These are phyloP conservation scores for Aciculosporium take DNA, from an alignment of 2,329 filamentous ascomycete species.

Conservation along the genomic window DNA sequence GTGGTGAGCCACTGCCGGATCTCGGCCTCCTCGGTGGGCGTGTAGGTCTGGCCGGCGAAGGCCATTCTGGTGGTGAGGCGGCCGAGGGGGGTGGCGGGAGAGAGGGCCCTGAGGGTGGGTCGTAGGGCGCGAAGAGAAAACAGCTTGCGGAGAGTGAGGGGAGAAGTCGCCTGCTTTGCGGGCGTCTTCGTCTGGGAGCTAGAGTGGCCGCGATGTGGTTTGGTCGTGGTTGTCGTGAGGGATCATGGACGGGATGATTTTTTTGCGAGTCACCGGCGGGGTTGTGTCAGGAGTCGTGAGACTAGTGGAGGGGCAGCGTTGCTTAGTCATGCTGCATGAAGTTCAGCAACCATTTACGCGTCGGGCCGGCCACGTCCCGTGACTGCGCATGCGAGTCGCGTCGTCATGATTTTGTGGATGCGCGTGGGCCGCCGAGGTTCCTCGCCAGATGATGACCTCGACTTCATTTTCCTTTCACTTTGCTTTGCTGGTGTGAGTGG, in stretches of 20 bases:
- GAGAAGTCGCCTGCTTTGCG: slow-evolving; percentile 3
- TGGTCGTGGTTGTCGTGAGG: background rate
- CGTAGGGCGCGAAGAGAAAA: slow-evolving; percentile 26
- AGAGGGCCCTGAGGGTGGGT: slow-evolving; percentile 21
- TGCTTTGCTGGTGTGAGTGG: background rate
- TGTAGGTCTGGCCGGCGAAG: slow-evolving; percentile 56
- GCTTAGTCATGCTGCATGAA: slow-evolving; percentile 2
- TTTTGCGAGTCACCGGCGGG: background rate
- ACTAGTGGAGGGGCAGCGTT: background rate
- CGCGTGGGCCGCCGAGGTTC: slow-evolving; percentile 3
- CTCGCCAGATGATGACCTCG: background rate
- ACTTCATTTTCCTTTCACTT: slow-evolving; percentile 1
- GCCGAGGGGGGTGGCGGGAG: slow-evolving; percentile 18
- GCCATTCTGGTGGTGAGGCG: slow-evolving; percentile 44
- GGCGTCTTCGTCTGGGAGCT: slow-evolving; percentile 5
- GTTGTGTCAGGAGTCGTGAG: background rate
- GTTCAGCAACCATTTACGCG: slow-evolving; percentile 2
- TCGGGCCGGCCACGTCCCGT: slow-evolving; percentile 12
- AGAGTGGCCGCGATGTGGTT: background rate
- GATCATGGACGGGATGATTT: background rate
- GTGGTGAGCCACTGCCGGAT: slow-evolving; percentile 81
- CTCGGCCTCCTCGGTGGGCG: slow-evolving; percentile 67
- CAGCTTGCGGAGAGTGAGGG: slow-evolving; percentile 22
- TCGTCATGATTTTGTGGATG: slow-evolving; percentile 14
- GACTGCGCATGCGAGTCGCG: slow-evolving; percentile 23